These are phyloP conservation scores for Neurospora sp. DNA, from an alignment of 495 filamentous ascomycete species.

Conservation along the genomic window DNA sequence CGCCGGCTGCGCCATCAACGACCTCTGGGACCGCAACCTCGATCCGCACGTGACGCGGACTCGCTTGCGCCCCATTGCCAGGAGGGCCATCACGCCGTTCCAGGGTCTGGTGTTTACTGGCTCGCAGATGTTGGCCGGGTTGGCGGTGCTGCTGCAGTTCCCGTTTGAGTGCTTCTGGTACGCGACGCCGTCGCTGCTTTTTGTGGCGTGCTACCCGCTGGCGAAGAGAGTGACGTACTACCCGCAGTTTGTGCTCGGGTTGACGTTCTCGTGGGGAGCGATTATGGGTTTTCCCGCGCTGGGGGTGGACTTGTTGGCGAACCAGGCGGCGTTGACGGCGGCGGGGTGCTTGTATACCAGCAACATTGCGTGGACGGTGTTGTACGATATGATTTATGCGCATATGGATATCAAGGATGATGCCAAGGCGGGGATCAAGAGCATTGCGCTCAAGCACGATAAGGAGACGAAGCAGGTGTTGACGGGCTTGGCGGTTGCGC, in stretches of 20 bases:
- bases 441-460: slow-evolving; percentile 83
- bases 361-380: slow-evolving; percentile 85
- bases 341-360: slow-evolving; percentile 71
- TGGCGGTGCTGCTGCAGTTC: slow-evolving; percentile 78
- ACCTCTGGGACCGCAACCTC: slow-evolving; percentile 90
- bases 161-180: slow-evolving; percentile 77
- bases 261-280: slow-evolving; percentile 96
- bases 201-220: slow-evolving; percentile 80
- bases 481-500: slow-evolving; percentile 59
- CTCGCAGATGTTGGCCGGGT: slow-evolving; percentile 66
- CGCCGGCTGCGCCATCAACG: slow-evolving; percentile 96
- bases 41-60: slow-evolving; percentile 88
- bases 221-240: slow-evolving; percentile 93
- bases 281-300: slow-evolving; percentile 94
- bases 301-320: slow-evolving; percentile 65
- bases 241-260: slow-evolving; percentile 81
- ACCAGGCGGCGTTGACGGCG: slow-evolving; percentile 52
- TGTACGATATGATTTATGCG: slow-evolving; percentile 99
- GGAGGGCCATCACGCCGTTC: slow-evolving; percentile 66
- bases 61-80: slow-evolving; percentile 77
- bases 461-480: slow-evolving; percentile 79
- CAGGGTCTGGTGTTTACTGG: slow-evolving; percentile 75
- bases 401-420: slow-evolving; percentile 98
- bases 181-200: slow-evolving; percentile 69
- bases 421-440: slow-evolving; percentile 85